These are phyloP conservation scores for Amauroascus niger DNA, from an alignment of 2,329 filamentous ascomycete genomes.

Conservation along the genomic window DNA sequence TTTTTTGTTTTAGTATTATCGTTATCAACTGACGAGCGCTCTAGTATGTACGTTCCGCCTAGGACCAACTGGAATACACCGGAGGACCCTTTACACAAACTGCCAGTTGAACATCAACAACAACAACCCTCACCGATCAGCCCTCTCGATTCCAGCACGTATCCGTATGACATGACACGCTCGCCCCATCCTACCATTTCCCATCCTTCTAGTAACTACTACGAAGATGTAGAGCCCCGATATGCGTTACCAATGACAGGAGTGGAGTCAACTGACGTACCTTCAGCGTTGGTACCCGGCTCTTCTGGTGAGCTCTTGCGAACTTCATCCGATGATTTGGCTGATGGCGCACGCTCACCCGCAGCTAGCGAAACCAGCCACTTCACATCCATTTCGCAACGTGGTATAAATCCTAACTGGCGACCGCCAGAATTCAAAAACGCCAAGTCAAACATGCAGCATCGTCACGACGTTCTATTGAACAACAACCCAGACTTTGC, in stretches of 20 bases:
- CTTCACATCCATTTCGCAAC: conserved; percentile 84
- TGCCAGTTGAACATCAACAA: conserved; percentile 12
- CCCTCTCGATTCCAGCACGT: conserved; percentile 19
- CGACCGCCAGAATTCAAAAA: conserved; percentile 40
- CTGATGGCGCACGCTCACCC: conserved; percentile 57
- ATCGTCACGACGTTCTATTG: conserved; percentile 62
- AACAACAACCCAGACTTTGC: conserved; percentile 80
- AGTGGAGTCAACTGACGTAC: conserved; percentile 9
- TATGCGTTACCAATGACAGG: conserved; percentile 50
- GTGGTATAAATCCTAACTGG: conserved; percentile 83
- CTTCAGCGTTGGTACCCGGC: conserved; percentile 32
- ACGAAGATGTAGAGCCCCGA: conserved; percentile 85
- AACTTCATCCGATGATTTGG: conserved; percentile 54
- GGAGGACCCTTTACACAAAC: conserved; percentile 9
- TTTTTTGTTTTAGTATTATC: background rate
- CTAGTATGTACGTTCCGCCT: conserved; percentile 36
- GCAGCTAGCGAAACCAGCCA: conserved; percentile 69
- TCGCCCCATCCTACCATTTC: conserved; percentile 24
- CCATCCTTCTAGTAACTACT: conserved; percentile 53
- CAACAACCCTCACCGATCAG: conserved; percentile 17
- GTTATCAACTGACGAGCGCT: background rate
- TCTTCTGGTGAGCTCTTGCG: conserved; percentile 33
- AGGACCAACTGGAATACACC: conserved; percentile 33
- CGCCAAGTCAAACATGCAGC: conserved; percentile 39
- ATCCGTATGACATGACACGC: conserved; percentile 19